Evolutionary conservation across 2,329 filamentous ascomycete genomes (phyloP).

Genomic region (Malbranchea zuffiana): DNA sequence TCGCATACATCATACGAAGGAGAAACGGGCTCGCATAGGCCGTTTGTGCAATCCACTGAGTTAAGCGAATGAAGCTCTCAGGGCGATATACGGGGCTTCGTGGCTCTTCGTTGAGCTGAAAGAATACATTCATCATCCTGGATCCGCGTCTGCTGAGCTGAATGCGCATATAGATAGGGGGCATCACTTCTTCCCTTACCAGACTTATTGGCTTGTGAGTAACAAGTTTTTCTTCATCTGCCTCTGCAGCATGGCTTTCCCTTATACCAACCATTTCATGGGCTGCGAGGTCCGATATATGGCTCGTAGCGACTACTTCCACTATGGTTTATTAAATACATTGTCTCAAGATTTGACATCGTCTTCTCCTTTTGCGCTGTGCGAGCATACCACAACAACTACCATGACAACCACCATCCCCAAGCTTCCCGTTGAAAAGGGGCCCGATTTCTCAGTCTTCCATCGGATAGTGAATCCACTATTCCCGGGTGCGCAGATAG

Average conservation of each 20-base stretch:
- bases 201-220: conserved; percentile 10
- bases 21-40: no score
- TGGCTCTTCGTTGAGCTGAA: no score
- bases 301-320: conserved; percentile 3
- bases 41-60: no score
- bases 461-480: conserved; percentile 9
- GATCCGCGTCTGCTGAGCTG: no score
- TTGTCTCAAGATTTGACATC: conserved; percentile 8
- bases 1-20: no score
- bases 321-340: conserved; percentile 10
- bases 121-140: no score
- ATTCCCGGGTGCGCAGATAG: conserved; percentile 8
- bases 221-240: no score
- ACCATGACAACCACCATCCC: conserved; percentile 7
- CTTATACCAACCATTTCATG: conserved; percentile 1
- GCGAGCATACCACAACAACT: conserved; percentile 8
- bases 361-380: conserved; percentile 8
- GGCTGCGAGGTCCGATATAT: conserved; percentile 5
- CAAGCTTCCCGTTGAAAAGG: conserved; percentile 4
- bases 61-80: no score
- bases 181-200: no score
- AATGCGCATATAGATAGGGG: no score
- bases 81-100: no score
- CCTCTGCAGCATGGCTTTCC: neutral
- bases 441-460: conserved; percentile 9